Evolutionary conservation across 495 filamentous ascomycete species (phyloP).

Genomic region (Podospora pseudoanserina): DNA sequence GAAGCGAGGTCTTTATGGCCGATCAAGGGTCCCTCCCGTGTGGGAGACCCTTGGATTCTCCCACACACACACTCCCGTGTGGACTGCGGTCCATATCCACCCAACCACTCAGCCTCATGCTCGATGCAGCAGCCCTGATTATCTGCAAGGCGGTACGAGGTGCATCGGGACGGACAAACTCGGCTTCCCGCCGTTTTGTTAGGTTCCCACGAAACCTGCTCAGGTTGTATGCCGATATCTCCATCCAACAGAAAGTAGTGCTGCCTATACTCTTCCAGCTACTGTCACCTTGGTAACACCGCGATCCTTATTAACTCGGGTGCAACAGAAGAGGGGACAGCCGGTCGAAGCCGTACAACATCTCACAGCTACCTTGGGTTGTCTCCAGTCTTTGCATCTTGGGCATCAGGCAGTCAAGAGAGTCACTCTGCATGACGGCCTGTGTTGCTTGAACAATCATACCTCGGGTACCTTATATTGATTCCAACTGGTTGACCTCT

Average conservation of each 20-base stretch:
- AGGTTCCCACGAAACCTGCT: neutral
- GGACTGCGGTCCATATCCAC: neutral
- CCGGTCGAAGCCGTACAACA: slow-evolving; percentile 2
- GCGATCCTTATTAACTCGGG: neutral
- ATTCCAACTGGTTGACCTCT: too few species aligned
- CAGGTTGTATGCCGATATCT: neutral
- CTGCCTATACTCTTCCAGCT: neutral
- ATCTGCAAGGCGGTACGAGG: neutral
- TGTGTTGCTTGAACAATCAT: neutral
- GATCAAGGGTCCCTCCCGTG: neutral
- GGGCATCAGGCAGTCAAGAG: neutral
- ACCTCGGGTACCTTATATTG: neutral
- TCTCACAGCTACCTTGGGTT: neutral
- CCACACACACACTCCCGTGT: neutral
- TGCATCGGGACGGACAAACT: neutral
- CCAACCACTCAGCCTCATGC: slow-evolving; percentile 1
- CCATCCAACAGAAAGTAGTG: too few species aligned
- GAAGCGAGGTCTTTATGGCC: neutral
- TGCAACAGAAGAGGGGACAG: neutral
- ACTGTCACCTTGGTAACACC: neutral
- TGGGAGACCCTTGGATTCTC: neutral
- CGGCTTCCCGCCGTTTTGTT: neutral
- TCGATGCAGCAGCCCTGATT: neutral
- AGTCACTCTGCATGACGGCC: neutral
- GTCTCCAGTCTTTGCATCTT: neutral